phyloP scores from a whole-genome alignment of 768 basidiomycete genomes.

The Phanerodontia chrysosporium region DNA sequence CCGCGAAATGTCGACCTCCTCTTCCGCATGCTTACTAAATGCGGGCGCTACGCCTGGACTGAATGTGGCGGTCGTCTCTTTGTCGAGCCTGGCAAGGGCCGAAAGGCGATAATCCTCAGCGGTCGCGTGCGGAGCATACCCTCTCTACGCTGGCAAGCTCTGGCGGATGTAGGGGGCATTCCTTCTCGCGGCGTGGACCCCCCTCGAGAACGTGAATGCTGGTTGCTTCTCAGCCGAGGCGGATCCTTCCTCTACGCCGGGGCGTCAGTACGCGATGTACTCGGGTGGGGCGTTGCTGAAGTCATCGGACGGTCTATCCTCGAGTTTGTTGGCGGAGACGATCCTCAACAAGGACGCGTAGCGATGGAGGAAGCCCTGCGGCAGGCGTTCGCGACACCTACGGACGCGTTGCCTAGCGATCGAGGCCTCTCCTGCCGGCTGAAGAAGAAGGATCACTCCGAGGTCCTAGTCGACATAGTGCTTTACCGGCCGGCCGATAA shows the following conservation, averaged over 20 bases:
- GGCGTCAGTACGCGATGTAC: constrained; percentile 50
- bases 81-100: constrained; percentile 88
- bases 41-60: constrained; percentile 75
- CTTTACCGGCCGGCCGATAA: constrained; percentile 33
- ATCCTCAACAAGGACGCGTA: constrained; percentile 15
- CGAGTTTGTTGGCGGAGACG: constrained; percentile 27
- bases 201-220: constrained; percentile 40
- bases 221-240: constrained; percentile 46
- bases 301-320: constrained; percentile 45
- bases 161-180: constrained; percentile 49
- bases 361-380: constrained; percentile 23
- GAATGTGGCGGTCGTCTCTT: constrained; percentile 87
- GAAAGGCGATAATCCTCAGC: constrained; percentile 90
- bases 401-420: constrained; percentile 18
- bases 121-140: constrained; percentile 73
- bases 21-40: constrained; percentile 75
- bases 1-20: constrained; percentile 76
- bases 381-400: not conserved
- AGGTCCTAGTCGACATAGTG: constrained; percentile 29
- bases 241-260: constrained; percentile 51
- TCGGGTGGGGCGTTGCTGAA: constrained; percentile 58
- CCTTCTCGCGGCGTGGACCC: constrained; percentile 16
- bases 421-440: constrained; percentile 33
- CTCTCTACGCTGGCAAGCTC: constrained; percentile 52
- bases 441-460: constrained; percentile 33